A percentile compares a stretch with the other conserved stretches of the same genome.
Evolutionary conservation across 176 grass and related monocot species (phyloP).

Genomic region (Musa itinerans): DNA sequence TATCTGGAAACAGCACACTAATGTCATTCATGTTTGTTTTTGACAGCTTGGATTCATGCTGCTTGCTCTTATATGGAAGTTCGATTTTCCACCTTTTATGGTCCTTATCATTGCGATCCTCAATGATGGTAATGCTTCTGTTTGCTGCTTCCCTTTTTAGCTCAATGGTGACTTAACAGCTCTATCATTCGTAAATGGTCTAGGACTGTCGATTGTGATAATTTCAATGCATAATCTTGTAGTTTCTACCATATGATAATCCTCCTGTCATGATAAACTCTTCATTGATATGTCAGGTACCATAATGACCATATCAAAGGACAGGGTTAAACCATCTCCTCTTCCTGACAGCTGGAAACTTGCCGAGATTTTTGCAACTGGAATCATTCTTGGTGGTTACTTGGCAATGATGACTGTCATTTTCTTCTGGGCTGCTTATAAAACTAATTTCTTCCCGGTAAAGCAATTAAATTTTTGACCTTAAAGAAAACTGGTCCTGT

Average conservation of each 20-base stretch:
- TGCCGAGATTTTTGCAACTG: constrained; percentile 83
- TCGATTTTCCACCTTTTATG: constrained; percentile 92
- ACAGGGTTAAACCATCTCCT: constrained; percentile 84
- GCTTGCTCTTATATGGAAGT: constrained; percentile 79
- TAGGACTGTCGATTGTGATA: too few species aligned
- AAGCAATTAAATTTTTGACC: not conserved
- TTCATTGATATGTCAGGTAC: constrained; percentile 39
- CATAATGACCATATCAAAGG: constrained; percentile 95
- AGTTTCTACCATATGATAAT: constrained; percentile 24
- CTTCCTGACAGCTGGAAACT: constrained; percentile 89
- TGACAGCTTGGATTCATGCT: constrained; percentile 90
- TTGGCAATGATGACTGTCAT: constrained; percentile 91
- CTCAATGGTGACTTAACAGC: not conserved
- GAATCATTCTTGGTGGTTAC: constrained; percentile 67
- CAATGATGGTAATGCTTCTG: constrained; percentile 57
- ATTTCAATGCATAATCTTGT: not conserved
- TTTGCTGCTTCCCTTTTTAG: not conserved
- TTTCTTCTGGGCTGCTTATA: constrained; percentile 93
- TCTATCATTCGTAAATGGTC: too few species aligned
- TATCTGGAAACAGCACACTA: not conserved
- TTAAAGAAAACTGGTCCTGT: not conserved
- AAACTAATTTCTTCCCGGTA: constrained; percentile 86
- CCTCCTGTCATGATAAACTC: constrained; percentile 6
- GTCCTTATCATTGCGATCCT: constrained; percentile 92
- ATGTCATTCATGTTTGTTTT: not conserved